Percentiles rank a stretch among this genome's conserved stretches.
Evolutionary conservation across 108 stramenopile genomes (phyloP).

Genomic region (Fragilaria radians): DNA sequence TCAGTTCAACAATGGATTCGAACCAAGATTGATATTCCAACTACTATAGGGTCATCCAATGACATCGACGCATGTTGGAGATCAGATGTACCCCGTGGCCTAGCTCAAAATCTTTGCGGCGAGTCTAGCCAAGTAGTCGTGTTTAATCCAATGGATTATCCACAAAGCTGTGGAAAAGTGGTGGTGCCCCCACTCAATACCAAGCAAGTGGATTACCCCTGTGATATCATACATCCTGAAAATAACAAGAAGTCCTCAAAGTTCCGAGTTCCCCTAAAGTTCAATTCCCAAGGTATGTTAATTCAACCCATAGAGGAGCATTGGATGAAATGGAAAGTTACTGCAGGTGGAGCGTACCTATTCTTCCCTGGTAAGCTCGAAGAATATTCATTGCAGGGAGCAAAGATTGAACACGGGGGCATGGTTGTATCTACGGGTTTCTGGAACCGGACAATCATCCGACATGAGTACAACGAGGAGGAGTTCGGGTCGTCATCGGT

Average conservation of each 20-base stretch:
- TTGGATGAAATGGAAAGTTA: constrained; percentile 61
- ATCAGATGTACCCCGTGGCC: constrained; percentile 27
- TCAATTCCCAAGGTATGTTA: constrained; percentile 47
- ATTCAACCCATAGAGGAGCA: constrained; percentile 39
- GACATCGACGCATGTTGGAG: constrained; percentile 30
- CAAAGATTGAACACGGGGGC: constrained; percentile 20
- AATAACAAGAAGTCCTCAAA: too few species aligned
- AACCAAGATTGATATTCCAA: constrained; percentile 3
- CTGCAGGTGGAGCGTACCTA: constrained; percentile 50
- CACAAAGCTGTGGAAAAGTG: constrained; percentile 37
- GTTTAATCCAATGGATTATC: constrained; percentile 41
- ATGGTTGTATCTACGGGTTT: constrained; percentile 27
- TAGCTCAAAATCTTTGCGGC: constrained; percentile 34
- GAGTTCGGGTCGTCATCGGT: constrained; percentile 10
- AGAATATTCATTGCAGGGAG: constrained; percentile 10
- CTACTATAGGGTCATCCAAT: not conserved
- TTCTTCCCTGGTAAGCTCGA: constrained; percentile 40
- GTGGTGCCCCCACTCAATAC: constrained; percentile 16
- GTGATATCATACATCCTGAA: constrained; percentile 24
- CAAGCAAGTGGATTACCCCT: constrained; percentile 19
- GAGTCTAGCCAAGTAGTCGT: constrained; percentile 16
- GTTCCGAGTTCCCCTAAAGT: too few species aligned
- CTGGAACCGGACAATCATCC: constrained; percentile 50
- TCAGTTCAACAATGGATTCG: constrained; percentile 33
- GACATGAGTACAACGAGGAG: constrained; percentile 9